Evolutionary conservation across 805 yeast species (phyloP).

Genomic region (Yarrowia bubula): DNA sequence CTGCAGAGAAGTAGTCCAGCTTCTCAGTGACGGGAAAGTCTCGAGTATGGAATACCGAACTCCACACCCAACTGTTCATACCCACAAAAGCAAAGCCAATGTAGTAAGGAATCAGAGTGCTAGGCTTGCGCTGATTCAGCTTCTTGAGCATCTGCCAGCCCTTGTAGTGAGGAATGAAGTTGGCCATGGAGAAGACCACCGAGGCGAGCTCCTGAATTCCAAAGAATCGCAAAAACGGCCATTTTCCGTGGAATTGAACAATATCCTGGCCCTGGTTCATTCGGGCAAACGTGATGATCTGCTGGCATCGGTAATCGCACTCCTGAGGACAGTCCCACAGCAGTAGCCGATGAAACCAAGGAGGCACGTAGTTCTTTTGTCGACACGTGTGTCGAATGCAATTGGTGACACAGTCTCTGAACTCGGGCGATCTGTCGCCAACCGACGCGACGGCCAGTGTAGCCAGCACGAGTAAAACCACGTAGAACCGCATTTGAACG

Average conservation of each 20-base stretch:
- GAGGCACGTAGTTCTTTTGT: conserved; percentile 33
- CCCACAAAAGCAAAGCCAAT: conserved; percentile 59
- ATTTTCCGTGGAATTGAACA: conserved; percentile 91
- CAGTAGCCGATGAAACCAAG: conserved; percentile 49
- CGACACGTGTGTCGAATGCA: conserved; percentile 44
- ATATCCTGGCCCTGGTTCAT: conserved; percentile 50
- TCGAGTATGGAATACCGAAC: conserved; percentile 83
- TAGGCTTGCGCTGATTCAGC: conserved; percentile 27
- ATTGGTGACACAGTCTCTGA: conserved; percentile 44
- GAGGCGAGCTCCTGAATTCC: conserved; percentile 86
- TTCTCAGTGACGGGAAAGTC: conserved; percentile 79
- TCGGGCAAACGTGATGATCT: conserved; percentile 61
- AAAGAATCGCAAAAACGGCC: conserved; percentile 83
- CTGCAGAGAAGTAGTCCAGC: conserved; percentile 90
- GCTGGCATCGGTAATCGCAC: conserved; percentile 94
- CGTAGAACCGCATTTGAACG: neutral
- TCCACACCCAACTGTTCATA: conserved; percentile 83
- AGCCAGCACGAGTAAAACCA: conserved; percentile 35
- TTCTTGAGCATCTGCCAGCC: conserved; percentile 43
- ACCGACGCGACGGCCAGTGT: conserved; percentile 43
- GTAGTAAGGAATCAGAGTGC: conserved; percentile 40
- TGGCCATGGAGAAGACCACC: conserved; percentile 70
- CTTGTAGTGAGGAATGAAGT: conserved; percentile 59
- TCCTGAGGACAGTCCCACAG: conserved; percentile 75
- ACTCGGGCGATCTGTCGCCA: conserved; percentile 53